Base-by-base conservation (phyloP, 1,284 basidiomycete genomes). In the Cutaneotrichosporon dermatis region DNA sequence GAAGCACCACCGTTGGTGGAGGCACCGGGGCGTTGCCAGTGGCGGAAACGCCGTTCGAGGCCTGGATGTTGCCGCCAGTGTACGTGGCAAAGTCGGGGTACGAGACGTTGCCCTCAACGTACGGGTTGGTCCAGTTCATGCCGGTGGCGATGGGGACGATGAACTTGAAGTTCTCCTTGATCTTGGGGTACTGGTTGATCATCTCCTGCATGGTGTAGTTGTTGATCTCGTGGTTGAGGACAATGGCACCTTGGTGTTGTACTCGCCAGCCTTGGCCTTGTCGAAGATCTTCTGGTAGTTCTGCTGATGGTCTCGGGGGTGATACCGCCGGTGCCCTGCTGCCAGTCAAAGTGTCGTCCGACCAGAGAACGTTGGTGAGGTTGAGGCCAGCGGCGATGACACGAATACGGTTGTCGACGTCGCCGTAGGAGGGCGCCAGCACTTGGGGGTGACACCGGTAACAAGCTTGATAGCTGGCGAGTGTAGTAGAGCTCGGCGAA, bases 401-500 rank as follows among this genome's bases (percentile, higher is more conserved):
- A 35, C 83, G 77, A 43, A 83, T 77, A 36, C 82, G 79, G 71
- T 83, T 80, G 68, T 83, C 82, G 40, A 82, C 75, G 40, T 80
- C 70, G 9, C 81, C 81, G 66, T 74, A 82, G 5, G 80, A 36
- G 80, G 79, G 48, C 78, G 67, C 77, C 79, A 82, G 72, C 78
- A 80, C 43, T 69, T 72, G 5, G 80, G 78, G 2, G 82, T 82
- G 12, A 83, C 75, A 52, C 82, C 81, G 6, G 80, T 66, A 51
- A 83, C 69, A 35, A 76, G 72, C 70, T 82, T 81, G 79, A 83
- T 82, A 51, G 71, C 72, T 80, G 74, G 60, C 76, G 76, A 35
- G 81, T 80, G 76, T 83, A 83, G 70, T 81, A 84, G 25, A 84
- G 75, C 71, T 83, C 82, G 44, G 82, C 81, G 64, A 83, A 83